Percentiles rank a stretch among this genome's conserved stretches.
phyloP scores from a whole-genome alignment of 108 stramenopile genomes.

The Pseudonitzschia pungens region DNA sequence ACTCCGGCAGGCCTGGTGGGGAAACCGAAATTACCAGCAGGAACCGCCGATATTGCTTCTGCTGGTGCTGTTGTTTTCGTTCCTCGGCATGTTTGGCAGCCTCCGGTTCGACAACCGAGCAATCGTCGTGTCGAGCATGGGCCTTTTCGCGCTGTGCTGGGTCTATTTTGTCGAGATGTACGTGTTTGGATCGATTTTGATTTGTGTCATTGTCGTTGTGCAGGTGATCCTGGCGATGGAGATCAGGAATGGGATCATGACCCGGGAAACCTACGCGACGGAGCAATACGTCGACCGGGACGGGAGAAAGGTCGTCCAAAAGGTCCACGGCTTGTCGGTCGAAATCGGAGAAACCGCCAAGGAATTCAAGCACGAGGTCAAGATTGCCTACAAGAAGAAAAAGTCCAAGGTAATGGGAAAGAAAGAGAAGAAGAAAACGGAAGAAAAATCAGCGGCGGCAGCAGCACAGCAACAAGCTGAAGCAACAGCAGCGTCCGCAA shows the following conservation, averaged over 20 bases:
- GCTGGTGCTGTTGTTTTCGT: background rate
- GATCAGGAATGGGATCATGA: conserved; percentile 11
- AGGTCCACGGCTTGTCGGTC: background rate
- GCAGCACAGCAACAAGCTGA: no score
- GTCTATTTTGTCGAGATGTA: conserved; percentile 1
- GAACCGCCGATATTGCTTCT: conserved; percentile 5
- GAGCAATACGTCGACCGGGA: conserved; percentile 4
- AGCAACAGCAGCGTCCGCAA: no score
- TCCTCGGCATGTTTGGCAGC: background rate
- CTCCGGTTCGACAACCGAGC: background rate
- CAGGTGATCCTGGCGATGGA: background rate
- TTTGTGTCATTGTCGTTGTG: background rate
- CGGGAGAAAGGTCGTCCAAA: background rate
- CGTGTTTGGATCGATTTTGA: background rate
- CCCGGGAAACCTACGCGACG: background rate
- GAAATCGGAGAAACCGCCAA: conserved; percentile 15
- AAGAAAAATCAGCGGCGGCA: no score
- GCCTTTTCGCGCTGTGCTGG: background rate
- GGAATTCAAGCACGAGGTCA: background rate
- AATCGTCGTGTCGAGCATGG: background rate
- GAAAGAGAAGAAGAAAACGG: background rate
- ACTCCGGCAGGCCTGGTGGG: background rate
- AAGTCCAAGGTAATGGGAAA: no score
- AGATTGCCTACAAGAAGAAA: background rate
- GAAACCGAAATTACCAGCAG: conserved; percentile 4